These are phyloP conservation scores for Sorghum bicolor DNA, from an alignment of 176 grass and related monocot species.

Conservation along the genomic window DNA sequence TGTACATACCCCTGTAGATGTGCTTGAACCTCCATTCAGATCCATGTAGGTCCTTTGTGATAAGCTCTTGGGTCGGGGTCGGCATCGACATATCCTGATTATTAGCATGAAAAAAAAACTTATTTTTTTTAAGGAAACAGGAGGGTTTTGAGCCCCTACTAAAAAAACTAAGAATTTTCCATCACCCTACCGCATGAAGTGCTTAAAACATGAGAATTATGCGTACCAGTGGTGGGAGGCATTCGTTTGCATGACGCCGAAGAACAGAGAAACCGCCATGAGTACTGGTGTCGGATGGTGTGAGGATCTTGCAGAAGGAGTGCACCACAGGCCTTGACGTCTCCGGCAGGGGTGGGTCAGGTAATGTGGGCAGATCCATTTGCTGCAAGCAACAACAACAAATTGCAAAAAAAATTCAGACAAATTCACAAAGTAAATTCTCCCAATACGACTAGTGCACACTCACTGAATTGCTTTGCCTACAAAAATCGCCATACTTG, in stretches of 20 bases:
- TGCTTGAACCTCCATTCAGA: constrained; percentile 96
- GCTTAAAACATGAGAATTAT: constrained; percentile 1
- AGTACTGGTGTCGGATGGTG: constrained; percentile 95
- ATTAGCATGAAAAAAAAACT: constrained; percentile 15
- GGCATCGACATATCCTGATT: constrained; percentile 84
- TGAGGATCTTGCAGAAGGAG: constrained; percentile 98
- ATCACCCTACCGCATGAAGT: neutral
- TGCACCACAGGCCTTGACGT: constrained; percentile 67
- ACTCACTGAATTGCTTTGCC: neutral
- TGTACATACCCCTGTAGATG: constrained; percentile 82
- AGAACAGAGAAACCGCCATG: constrained; percentile 97
- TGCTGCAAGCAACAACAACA: constrained; percentile 44
- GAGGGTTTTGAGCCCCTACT: too few relatives aligned
- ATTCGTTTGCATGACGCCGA: constrained; percentile 84
- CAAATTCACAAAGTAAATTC: neutral
- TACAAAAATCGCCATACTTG: neutral
- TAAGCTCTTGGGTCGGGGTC: constrained; percentile 79
- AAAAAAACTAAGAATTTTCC: constrained; percentile 1
- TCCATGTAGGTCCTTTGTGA: constrained; percentile 81
- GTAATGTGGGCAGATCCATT: constrained; percentile 38
- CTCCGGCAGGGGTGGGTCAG: constrained; percentile 46
- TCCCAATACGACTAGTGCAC: neutral
- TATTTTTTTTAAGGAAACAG: too few relatives aligned
- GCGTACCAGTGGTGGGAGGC: constrained; percentile 80
- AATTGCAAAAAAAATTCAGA: neutral